Evolutionary conservation across 345 rosid species (phyloP), one percentile per base, ranked within the genome.

Genomic region (Fremontodendron californicum): DNA sequence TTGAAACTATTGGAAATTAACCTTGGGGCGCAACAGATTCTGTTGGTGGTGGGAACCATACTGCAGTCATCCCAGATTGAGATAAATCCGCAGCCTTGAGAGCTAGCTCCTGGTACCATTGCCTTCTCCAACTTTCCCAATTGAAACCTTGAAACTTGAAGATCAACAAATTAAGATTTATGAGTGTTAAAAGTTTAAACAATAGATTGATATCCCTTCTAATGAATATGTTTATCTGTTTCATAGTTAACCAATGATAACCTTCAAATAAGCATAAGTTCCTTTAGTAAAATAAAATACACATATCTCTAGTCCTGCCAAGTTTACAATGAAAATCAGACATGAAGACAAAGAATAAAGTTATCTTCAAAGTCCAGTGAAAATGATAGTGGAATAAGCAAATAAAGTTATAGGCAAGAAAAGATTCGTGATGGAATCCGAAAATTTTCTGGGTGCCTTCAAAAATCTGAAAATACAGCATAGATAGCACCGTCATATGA

Each of bases 21-120:
- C 89, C 87, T 79, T 87, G 86, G 70, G 88, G 88, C 11, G 90
- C 86, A 33, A 87, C 90, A 61, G 90, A 87, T 75, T 87, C 72
- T 52, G 90, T 87, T 19, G 90, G 90, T 40, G 90, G 90, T 21
- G 90, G 90, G 8, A 87, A 39, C 90, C 90, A 87, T 21, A 85
- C 85, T 60, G 86, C 81, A 12, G 90, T 87, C 29, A 87, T 66
- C 67, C 88, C 88, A 57, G 77, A 71, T 51, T 65, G 71, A 75
- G 88, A 81, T 78, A 87, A 78, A 85, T 87, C 90, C 75, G 86
- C 83, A 62, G 88, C 84, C 77, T 87, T 87, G 23, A 77, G 33
- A 67, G 86, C 87, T 68, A 87, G 74, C 35, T 87, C 90, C 76
- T 75, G 58, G 75, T 87, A 87, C 90, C 90, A 87, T 57, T 70